phyloP scores from a whole-genome alignment of 352 stramenopile genomes.

The Pythium pyrilobum region DNA sequence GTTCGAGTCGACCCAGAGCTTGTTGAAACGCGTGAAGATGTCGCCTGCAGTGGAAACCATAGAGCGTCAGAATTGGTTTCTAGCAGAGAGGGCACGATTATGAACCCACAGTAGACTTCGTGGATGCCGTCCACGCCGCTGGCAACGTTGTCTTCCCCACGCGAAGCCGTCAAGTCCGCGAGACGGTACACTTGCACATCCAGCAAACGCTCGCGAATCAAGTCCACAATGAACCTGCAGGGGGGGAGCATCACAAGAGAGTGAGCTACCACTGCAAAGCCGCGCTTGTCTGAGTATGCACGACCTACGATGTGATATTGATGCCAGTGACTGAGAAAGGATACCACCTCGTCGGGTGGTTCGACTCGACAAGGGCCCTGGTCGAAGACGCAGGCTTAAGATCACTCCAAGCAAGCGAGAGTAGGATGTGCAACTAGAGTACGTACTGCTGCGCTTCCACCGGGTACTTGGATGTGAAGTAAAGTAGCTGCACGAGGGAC shows the following conservation, averaged over 20 bases:
- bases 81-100: slow-evolving; percentile 1
- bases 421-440: neutral
- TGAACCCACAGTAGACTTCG: slow-evolving; percentile 76
- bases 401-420: neutral
- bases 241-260: neutral
- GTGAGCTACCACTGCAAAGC: too few relatives aligned
- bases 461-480: slow-evolving; percentile 71
- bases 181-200: slow-evolving; percentile 67
- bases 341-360: slow-evolving; percentile 83
- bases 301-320: slow-evolving; percentile 70
- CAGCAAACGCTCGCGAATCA: slow-evolving; percentile 70
- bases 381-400: neutral
- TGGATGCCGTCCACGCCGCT: slow-evolving; percentile 47
- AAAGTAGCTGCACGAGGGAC: slow-evolving; percentile 67
- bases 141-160: slow-evolving; percentile 26
- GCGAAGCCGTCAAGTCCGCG: slow-evolving; percentile 2
- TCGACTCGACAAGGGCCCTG: slow-evolving; percentile 75
- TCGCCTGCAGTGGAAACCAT: slow-evolving; percentile 27
- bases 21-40: slow-evolving; percentile 82
- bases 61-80: neutral
- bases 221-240: slow-evolving; percentile 62
- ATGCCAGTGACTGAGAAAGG: slow-evolving; percentile 83
- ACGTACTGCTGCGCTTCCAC: slow-evolving; percentile 64
- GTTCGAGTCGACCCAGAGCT: slow-evolving; percentile 76
- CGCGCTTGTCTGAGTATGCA: too few relatives aligned